Conservation (phyloP, 169 alveolate species). For the Haemoproteus tartakovskyi region DNA sequence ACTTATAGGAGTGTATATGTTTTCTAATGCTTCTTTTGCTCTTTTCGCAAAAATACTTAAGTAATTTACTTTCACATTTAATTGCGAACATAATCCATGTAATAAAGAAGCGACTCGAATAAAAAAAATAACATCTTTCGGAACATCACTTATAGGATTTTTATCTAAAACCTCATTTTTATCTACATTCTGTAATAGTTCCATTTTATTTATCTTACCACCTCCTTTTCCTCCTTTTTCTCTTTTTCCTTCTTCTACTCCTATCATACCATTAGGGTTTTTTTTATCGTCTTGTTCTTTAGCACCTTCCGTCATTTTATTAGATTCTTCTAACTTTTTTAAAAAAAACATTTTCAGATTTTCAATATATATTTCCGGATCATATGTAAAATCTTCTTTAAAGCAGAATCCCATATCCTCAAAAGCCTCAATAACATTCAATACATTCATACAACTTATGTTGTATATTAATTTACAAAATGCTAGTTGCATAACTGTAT, state of each 20-base stretch:
- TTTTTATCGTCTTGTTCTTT: slow-evolving; percentile 4
- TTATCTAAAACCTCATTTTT: slow-evolving; percentile 45
- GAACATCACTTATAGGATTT: slow-evolving; percentile 82
- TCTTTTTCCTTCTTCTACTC: no score
- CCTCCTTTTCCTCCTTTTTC: no score
- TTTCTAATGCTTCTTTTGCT: slow-evolving; percentile 71
- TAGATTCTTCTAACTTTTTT: slow-evolving; percentile 65
- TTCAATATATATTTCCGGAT: slow-evolving; percentile 84
- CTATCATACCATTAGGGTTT: not conserved
- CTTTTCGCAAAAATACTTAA: slow-evolving; percentile 76
- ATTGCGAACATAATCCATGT: slow-evolving; percentile 81
- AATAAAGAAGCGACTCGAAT: slow-evolving; percentile 81
- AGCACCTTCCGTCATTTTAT: slow-evolving; percentile 19
- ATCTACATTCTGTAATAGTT: slow-evolving; percentile 27
- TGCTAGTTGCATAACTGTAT: slow-evolving; percentile 73
- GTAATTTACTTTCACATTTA: slow-evolving; percentile 76
- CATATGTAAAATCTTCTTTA: slow-evolving; percentile 72
- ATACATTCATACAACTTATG: slow-evolving; percentile 77
- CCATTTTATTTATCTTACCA: slow-evolving; percentile 10
- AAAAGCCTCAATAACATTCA: slow-evolving; percentile 83
- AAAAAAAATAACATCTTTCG: slow-evolving; percentile 80
- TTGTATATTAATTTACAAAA: slow-evolving; percentile 79
- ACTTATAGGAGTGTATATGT: slow-evolving; percentile 27
- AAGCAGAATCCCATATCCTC: slow-evolving; percentile 85
- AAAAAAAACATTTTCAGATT: slow-evolving; percentile 74